Evolutionary conservation across 257 asterid genomes (phyloP).

Genomic region (Forsythia suspensa): DNA sequence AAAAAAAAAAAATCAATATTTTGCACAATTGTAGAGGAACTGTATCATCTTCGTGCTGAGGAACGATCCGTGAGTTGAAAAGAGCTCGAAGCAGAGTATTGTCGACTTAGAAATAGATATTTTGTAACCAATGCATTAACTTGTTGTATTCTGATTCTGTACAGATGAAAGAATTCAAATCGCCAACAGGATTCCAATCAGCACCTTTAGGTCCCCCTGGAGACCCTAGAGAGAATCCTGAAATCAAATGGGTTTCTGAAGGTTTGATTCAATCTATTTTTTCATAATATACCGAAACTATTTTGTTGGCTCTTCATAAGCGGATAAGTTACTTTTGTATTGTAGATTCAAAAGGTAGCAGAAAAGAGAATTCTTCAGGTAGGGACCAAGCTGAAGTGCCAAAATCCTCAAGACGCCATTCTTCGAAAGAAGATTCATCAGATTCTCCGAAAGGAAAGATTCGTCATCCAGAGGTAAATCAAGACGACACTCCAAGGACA

Average conservation of each 20-base stretch:
- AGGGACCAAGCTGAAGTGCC: constrained; percentile 39
- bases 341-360: constrained; percentile 37
- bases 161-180: constrained; percentile 76
- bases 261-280: constrained; percentile 34
- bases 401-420: constrained; percentile 44
- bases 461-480: constrained; percentile 34
- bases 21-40: not conserved
- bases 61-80: not conserved
- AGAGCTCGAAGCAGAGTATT: not conserved
- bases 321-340: not conserved
- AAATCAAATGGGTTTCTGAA: constrained; percentile 83
- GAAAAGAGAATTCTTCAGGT: constrained; percentile 26
- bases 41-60: no score
- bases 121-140: no score
- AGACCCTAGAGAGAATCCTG: constrained; percentile 51
- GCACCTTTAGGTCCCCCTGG: constrained; percentile 57
- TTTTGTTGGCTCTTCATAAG: not conserved
- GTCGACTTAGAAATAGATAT: not conserved
- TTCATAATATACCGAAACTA: not conserved
- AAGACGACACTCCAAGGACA: constrained; percentile 49
- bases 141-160: not conserved
- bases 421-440: constrained; percentile 17
- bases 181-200: constrained; percentile 49
- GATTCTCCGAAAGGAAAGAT: constrained; percentile 50
- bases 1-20: no score